Percentiles rank a stretch among this genome's conserved stretches.
Conservation (phyloP, 352 stramenopile genomes). For the Pythium phragmitis region DNA sequence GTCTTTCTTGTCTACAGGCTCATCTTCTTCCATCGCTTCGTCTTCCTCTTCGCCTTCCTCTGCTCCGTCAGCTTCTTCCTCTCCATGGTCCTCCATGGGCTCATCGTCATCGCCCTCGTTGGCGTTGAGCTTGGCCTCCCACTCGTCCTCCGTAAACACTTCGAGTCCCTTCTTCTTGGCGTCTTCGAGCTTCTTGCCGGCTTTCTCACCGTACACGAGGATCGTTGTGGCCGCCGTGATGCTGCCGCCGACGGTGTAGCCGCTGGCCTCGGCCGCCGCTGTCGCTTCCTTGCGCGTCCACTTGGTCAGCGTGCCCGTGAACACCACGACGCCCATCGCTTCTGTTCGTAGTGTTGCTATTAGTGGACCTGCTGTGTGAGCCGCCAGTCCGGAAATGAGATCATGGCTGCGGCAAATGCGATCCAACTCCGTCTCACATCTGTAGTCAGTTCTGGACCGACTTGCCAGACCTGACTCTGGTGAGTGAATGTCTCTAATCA, state of each 20-base stretch:
- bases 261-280: slow-evolving; percentile 33
- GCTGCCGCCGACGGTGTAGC: slow-evolving; percentile 37
- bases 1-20: slow-evolving; percentile 3
- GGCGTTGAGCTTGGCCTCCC: slow-evolving; percentile 31
- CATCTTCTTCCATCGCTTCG: slow-evolving; percentile 6
- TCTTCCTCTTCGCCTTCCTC: slow-evolving; percentile 14
- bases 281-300: slow-evolving; percentile 44
- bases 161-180: slow-evolving; percentile 37
- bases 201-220: slow-evolving; percentile 52
- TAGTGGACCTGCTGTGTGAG: neutral
- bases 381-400: slow-evolving; percentile 7
- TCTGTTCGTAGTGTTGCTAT: neutral
- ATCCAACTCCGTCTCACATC: neutral
- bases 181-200: slow-evolving; percentile 54
- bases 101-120: neutral
- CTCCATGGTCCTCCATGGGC: neutral
- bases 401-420: neutral
- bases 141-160: slow-evolving; percentile 42
- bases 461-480: neutral
- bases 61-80: slow-evolving; percentile 1
- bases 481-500: slow-evolving; percentile 1
- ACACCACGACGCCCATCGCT: slow-evolving; percentile 40
- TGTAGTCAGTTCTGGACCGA: too few relatives aligned
- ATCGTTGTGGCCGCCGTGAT: slow-evolving; percentile 43
- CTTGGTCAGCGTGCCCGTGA: slow-evolving; percentile 45